Evolutionary conservation across 139 green algal genomes (phyloP).

Genomic region (Nannochloris sp.): DNA sequence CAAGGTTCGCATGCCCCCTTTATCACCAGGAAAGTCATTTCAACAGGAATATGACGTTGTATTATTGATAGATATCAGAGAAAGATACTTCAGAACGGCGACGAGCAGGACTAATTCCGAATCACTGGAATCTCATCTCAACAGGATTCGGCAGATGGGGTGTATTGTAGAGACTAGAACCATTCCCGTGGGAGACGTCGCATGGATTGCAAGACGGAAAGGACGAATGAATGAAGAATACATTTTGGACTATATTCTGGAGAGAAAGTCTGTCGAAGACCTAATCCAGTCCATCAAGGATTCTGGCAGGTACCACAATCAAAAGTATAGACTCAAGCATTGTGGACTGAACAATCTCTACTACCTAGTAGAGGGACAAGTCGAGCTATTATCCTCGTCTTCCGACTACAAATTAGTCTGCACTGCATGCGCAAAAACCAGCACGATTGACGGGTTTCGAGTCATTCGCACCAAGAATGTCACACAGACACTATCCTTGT

Average conservation of each 20-base stretch:
- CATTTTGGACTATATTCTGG: constrained; percentile 64
- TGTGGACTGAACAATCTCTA: constrained; percentile 47
- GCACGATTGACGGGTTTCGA: constrained; percentile 39
- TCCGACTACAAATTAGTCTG: constrained; percentile 35
- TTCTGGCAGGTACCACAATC: constrained; percentile 28
- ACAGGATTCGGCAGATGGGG: constrained; percentile 20
- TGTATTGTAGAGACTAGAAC: constrained; percentile 27
- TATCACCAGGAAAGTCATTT: constrained; percentile 38
- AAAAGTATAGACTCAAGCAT: constrained; percentile 45
- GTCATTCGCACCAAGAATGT: constrained; percentile 36
- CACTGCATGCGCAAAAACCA: constrained; percentile 30
- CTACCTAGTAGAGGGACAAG: constrained; percentile 70
- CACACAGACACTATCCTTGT: constrained; percentile 28
- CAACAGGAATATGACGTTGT: constrained; percentile 44
- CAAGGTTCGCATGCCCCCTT: constrained; percentile 41
- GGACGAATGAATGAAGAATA: constrained; percentile 21
- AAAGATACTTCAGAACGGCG: constrained; percentile 30
- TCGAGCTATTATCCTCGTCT: constrained; percentile 21
- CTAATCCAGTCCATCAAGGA: constrained; percentile 45
- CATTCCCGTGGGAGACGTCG: constrained; percentile 38
- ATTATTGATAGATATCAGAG: constrained; percentile 49
- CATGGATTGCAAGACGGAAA: constrained; percentile 47
- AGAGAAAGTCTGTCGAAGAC: constrained; percentile 65
- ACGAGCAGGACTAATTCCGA: not conserved
- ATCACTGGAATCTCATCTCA: constrained; percentile 1